phyloP scores from a whole-genome alignment of 192 early-diverging fungal genomes.

The Cetraspora pellucida region DNA sequence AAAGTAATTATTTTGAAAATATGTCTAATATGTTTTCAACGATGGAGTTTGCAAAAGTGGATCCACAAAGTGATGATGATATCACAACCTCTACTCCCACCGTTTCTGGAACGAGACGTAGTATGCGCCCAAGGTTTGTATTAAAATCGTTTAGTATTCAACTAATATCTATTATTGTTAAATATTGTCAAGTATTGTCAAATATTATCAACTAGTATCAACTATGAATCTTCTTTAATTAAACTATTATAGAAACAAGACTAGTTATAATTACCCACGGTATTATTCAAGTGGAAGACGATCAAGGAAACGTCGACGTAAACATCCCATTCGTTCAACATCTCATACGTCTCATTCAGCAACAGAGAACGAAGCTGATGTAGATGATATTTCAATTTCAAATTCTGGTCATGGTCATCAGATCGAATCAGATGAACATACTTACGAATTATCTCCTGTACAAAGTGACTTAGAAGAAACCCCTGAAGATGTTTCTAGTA shows the following conservation, averaged over 20 bases:
- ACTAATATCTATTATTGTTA: too few relatives aligned
- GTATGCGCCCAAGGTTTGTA: not conserved
- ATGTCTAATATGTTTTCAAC: not conserved
- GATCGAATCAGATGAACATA: not conserved
- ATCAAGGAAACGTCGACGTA: not conserved
- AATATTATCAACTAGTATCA: too few relatives aligned
- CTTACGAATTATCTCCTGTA: not conserved
- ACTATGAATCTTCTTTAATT: too few relatives aligned
- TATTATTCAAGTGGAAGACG: not conserved
- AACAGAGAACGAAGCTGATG: slow-evolving; percentile 18
- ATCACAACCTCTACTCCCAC: not conserved
- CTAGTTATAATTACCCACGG: not conserved
- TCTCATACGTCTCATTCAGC: not conserved
- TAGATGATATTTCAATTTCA: not conserved
- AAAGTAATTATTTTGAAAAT: not conserved
- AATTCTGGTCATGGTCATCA: not conserved
- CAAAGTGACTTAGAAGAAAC: not conserved
- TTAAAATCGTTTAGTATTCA: not conserved
- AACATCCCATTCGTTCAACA: not conserved
- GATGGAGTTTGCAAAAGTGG: not conserved
- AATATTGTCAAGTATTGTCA: too few relatives aligned
- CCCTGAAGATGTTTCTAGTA: not conserved
- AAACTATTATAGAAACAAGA: not conserved
- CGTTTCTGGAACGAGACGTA: not conserved
- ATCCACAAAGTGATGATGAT: not conserved